Percentiles rank a stretch among this genome's conserved stretches.
Conservation (phyloP, 257 asterid genomes). For the Cynanchum wilfordii region DNA sequence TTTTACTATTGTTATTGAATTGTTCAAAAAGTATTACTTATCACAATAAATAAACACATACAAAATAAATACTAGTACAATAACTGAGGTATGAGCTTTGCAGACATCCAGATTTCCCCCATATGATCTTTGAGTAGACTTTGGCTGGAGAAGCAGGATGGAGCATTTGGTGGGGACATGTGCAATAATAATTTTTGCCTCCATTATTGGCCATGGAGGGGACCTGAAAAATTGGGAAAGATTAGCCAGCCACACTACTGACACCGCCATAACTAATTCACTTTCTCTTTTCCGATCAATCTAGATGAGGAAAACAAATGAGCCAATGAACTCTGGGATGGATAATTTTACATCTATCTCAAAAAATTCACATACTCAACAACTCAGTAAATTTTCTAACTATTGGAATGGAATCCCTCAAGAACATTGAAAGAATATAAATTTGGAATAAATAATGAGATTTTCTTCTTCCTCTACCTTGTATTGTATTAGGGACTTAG, state of each 20-base stretch:
- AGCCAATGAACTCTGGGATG: background rate
- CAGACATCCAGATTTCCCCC: constrained; percentile 11
- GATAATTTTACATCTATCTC: constrained; percentile 17
- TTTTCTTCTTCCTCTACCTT: constrained; percentile 5
- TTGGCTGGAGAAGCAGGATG: constrained; percentile 18
- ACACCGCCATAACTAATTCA: constrained; percentile 6
- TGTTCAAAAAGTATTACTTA: no score
- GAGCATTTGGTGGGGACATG: constrained; percentile 22
- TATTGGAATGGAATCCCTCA: constrained; percentile 17
- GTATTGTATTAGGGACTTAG: background rate
- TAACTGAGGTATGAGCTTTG: background rate
- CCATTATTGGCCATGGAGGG: constrained; percentile 19
- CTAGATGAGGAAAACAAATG: no score
- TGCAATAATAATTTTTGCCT: constrained; percentile 25
- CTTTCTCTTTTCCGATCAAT: background rate
- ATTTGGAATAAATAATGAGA: background rate
- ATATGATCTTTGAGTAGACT: constrained; percentile 12
- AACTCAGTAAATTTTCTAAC: no score
- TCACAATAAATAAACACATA: no score
- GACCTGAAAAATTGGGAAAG: background rate
- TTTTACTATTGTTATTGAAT: no score
- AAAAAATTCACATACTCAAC: constrained; percentile 8
- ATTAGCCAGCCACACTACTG: constrained; percentile 19
- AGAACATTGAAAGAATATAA: background rate
- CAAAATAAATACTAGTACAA: background rate